These are phyloP conservation scores for Diaporthe sp. DNA, from an alignment of 2,329 filamentous ascomycete genomes.

Conservation along the genomic window DNA sequence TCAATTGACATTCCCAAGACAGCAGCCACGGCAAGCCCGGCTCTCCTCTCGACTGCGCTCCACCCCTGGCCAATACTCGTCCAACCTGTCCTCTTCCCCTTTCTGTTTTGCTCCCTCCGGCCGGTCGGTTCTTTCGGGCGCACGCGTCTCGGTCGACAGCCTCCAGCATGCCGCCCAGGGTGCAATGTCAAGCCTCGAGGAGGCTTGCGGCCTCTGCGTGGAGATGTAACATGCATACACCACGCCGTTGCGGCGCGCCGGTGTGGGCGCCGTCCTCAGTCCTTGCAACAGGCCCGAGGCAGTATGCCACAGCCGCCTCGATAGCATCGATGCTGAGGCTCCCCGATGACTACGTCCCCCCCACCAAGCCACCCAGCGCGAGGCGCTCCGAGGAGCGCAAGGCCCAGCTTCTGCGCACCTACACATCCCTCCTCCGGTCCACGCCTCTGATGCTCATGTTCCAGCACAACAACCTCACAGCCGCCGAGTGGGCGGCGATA, in stretches of 20 bases:
- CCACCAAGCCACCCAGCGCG: constrained; percentile 87
- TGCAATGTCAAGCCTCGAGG: constrained; percentile 28
- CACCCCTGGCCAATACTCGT: background rate
- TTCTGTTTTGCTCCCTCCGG: background rate
- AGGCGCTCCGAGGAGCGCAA: constrained; percentile 89
- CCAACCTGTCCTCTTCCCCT: background rate
- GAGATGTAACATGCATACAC: constrained; percentile 6
- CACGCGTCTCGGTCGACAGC: background rate
- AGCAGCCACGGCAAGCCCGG: background rate
- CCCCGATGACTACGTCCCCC: constrained; percentile 64
- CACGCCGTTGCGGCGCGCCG: constrained; percentile 24
- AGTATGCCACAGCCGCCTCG: constrained; percentile 40
- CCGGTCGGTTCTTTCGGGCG: background rate
- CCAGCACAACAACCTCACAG: constrained; percentile 75
- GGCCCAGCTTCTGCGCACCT: constrained; percentile 85
- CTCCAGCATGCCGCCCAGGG: constrained; percentile 32
- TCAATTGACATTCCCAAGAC: background rate
- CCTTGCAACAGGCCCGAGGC: constrained; percentile 32
- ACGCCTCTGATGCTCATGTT: constrained; percentile 89
- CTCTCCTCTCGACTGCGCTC: background rate
- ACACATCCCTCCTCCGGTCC: constrained; percentile 88
- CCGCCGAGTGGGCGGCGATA: constrained; percentile 79
- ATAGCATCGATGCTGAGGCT: constrained; percentile 43
- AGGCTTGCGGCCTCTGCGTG: constrained; percentile 29
- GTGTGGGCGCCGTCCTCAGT: background rate